Percentiles rank a stretch among this genome's conserved stretches.
Conservation (phyloP, 805 yeast species). For the Saccharomyces cerevisiae region DNA sequence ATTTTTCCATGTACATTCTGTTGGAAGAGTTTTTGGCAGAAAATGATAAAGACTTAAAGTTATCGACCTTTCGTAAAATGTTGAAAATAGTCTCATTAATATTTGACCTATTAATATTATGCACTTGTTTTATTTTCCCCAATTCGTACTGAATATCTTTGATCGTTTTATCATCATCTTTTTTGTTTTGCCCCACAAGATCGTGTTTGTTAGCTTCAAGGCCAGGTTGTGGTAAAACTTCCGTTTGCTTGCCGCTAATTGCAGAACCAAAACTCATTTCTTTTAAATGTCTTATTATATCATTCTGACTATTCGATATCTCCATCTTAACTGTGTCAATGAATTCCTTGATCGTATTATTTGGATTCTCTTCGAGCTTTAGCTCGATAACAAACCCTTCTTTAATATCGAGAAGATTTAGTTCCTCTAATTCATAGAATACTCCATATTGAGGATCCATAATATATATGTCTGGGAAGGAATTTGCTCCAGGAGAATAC, state of each 20-base stretch:
- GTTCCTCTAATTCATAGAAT: slow-evolving; percentile 75
- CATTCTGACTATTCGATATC: not conserved
- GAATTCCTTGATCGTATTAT: slow-evolving; percentile 1
- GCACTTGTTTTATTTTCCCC: slow-evolving; percentile 50
- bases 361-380: slow-evolving; percentile 4
- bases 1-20: slow-evolving; percentile 62
- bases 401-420: slow-evolving; percentile 45
- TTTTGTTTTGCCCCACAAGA: not conserved
- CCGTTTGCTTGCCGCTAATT: not conserved
- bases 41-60: slow-evolving; percentile 44
- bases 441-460: slow-evolving; percentile 52
- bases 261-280: not conserved
- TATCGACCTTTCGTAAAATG: slow-evolving; percentile 39
- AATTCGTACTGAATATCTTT: slow-evolving; percentile 50
- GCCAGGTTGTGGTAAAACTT: not conserved
- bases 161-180: slow-evolving; percentile 16
- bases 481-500: slow-evolving; percentile 61
- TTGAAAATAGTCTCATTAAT: slow-evolving; percentile 38
- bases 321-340: not conserved
- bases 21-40: slow-evolving; percentile 26
- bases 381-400: slow-evolving; percentile 52
- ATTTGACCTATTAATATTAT: slow-evolving; percentile 35
- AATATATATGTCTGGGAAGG: slow-evolving; percentile 73
- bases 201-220: not conserved
- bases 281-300: slow-evolving; percentile 2